Base-by-base conservation (phyloP, 768 basidiomycete species). In the Lactarius vividus region DNA sequence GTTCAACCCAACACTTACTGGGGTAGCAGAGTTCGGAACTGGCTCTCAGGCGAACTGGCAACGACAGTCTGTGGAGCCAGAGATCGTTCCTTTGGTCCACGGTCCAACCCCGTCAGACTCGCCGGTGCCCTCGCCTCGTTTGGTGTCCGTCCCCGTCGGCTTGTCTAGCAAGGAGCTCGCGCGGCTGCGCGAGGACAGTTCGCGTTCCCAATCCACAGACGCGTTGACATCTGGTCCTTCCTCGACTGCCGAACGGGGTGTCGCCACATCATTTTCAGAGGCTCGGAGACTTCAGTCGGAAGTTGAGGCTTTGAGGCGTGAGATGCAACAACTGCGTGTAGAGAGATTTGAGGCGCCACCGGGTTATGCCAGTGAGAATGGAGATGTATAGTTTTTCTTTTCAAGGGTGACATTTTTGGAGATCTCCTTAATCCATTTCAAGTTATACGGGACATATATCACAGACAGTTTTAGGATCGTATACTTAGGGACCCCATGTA, bases 271-370 rank as follows among this genome's bases (percentile, higher is more conserved):
- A n/a, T 6, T 20, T 18, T 23, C 33, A 1, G 52, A 59, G 0
- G 29, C 66, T 16, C 57, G 54, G 42, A 46, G 62, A 56, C 55
- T 60, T 11, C 53, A 54, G 20, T 59, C 58, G 23, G 76, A 76
- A 67, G 73, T 76, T 20, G 73, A 73, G 63, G 70, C 71, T 54
- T 57, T 74, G 56, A 70, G 72, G 20, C 64, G 67, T 13, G 72
- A 69, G 18, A 72, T 74, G 73, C 64, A 73, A 62, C 62, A 68
- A 61, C 58, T 74, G 23, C 72, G 69, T 16, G 57, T 52, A 20
- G 72, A 73, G 31, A 31, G 72, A 44, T 11, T 65, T 26, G 72
- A 71, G 55, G 69, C 73, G 23, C 75, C 74, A 1, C 75, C 75
- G 3, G 68, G 58, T 18, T 75, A 75, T 59, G 33, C n/a, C 35